Evolutionary conservation across 768 basidiomycete species (phyloP).

Genomic region (Austroboletus festivus): DNA sequence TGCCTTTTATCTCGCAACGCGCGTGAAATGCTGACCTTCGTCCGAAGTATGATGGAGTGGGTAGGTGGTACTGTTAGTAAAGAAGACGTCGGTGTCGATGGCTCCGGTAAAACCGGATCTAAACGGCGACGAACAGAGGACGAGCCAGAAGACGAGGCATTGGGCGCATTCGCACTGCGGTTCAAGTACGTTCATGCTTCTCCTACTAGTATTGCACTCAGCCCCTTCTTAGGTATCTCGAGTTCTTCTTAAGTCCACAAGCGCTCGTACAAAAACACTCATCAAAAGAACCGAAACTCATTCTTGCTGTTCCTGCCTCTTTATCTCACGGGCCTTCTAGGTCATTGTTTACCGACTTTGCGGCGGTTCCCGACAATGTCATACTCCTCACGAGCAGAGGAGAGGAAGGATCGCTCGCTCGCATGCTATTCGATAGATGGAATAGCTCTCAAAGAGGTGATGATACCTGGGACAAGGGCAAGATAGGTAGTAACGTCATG

Average conservation of each 20-base stretch:
- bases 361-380: conserved; percentile 77
- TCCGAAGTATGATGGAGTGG: conserved; percentile 98
- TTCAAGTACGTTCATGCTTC: conserved; percentile 66
- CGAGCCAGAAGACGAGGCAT: conserved; percentile 75
- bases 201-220: conserved; percentile 2
- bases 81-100: conserved; percentile 85
- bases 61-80: conserved; percentile 93
- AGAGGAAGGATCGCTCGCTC: conserved; percentile 77
- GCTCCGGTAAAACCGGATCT: conserved; percentile 50
- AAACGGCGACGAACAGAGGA: conserved; percentile 58
- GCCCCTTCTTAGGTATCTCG: conserved; percentile 64
- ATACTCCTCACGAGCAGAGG: conserved; percentile 79
- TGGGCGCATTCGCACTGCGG: conserved; percentile 81
- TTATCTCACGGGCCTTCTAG: conserved; percentile 92
- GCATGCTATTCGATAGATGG: conserved; percentile 83
- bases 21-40: conserved; percentile 90
- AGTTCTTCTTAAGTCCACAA: conserved; percentile 84
- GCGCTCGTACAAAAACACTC: conserved; percentile 79
- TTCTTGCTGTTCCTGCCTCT: conserved; percentile 89
- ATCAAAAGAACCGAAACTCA: conserved; percentile 86
- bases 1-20: conserved; percentile 92
- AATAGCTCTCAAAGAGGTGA: conserved; percentile 74
- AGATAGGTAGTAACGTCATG: conserved; percentile 82
- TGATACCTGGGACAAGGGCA: conserved; percentile 86
- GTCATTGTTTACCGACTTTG: conserved; percentile 82